Evolutionary conservation across 805 yeast species (phyloP), one percentile per base, ranked within the genome.

Genomic region (Zygotorulaspora florentina): DNA sequence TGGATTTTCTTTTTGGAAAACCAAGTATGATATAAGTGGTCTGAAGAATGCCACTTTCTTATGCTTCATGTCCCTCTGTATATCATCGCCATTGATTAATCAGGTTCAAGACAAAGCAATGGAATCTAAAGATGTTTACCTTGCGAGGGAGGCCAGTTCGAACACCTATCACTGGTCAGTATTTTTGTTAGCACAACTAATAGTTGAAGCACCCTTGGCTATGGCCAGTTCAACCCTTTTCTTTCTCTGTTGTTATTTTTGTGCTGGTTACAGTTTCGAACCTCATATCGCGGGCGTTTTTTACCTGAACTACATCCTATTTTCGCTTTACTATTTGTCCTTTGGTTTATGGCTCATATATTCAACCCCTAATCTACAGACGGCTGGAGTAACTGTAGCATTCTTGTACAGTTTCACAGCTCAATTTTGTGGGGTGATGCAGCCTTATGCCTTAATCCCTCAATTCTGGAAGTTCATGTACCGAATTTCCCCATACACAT

Each of bases 381-480:
- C 87, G 6, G 87, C 90, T 10, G 76, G 80, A 35, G 83, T 82
- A 40, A 68, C 83, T 26, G 70, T 76, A 25, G 76, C 85, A 28
- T 67, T 65, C 39, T 52, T 65, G 23, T 58, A 64, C 41, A 57
- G 69, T 42, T 58, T 66, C 35, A 55, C 65, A 45, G 61, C 67
- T 41, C 55, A 66, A 8, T 66, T 66, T 56, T 64, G 70, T 64
- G 71, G 71, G 62, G 67, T 67, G 37, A 60, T 62, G 61, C 60
- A 57, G 52, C 53, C 69, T 57, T 58, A 68, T 64, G 15, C 57
- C 55, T 43, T 71, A 57, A 65, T 79, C 79, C 90, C 91, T 11
- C 78, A 85, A 1, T 87, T 87, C 70, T 86, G 87, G 86, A 68
- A 72, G 23, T 83, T 81, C 66, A 79, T 83, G 85, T 83, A 81